Evolutionary conservation across 768 basidiomycete genomes (phyloP).

Genomic region (Tulasnella sp.): DNA sequence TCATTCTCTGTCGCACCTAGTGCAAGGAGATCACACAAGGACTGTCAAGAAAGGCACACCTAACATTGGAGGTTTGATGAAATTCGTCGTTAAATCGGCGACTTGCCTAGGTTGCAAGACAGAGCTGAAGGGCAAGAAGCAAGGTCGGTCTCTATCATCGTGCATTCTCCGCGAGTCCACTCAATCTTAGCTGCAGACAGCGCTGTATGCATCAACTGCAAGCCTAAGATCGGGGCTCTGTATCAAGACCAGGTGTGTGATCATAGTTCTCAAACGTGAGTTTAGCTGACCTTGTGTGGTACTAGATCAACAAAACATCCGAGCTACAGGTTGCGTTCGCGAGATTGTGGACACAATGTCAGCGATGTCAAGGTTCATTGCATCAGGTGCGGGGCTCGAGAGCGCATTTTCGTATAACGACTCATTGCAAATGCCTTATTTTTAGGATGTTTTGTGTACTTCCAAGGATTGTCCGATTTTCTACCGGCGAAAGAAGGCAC

Average conservation of each 20-base stretch:
- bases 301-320: constrained; percentile 43
- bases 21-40: constrained; percentile 92
- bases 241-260: constrained; percentile 79
- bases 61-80: constrained; percentile 94
- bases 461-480: constrained; percentile 98
- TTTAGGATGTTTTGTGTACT: constrained; percentile 87
- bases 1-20: constrained; percentile 33
- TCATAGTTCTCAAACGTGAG: neutral
- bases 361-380: constrained; percentile 94
- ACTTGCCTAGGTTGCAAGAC: constrained; percentile 97
- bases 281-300: constrained; percentile 21
- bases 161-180: neutral
- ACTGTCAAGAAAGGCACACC: constrained; percentile 95
- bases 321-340: constrained; percentile 84
- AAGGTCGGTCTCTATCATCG: constrained; percentile 36
- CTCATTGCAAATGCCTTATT: neutral
- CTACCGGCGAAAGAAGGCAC: constrained; percentile 96
- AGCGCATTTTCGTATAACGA: neutral
- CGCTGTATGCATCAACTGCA: constrained; percentile 91
- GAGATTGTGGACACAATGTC: constrained; percentile 96
- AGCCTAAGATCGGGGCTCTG: constrained; percentile 72
- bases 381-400: constrained; percentile 46
- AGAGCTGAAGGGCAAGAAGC: constrained; percentile 64
- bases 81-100: constrained; percentile 91
- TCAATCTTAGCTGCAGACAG: constrained; percentile 43